Conservation (phyloP, 768 basidiomycete genomes). For the Austroboletus festivus region DNA sequence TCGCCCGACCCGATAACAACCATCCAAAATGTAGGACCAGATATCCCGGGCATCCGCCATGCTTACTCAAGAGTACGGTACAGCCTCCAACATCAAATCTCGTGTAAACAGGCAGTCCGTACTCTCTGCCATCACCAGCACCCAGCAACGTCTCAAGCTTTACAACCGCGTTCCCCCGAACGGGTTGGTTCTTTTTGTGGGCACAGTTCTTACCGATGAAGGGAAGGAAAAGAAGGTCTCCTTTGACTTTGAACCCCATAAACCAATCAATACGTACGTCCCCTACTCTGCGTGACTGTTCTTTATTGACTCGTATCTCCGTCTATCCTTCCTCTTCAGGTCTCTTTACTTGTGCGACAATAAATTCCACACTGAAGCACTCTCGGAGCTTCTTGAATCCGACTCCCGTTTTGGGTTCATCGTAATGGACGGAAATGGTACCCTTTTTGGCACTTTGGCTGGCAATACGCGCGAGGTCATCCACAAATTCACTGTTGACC, state of each 20-base stretch:
- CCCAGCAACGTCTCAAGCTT: slow-evolving; percentile 94
- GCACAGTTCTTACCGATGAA: slow-evolving; percentile 96
- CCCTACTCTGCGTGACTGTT: background rate
- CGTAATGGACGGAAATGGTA: slow-evolving; percentile 99
- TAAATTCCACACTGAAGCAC: slow-evolving; percentile 98
- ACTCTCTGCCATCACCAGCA: slow-evolving; percentile 95
- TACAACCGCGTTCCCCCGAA: slow-evolving; percentile 97
- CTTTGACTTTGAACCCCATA: slow-evolving; percentile 98
- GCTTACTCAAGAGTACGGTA: slow-evolving; percentile 98
- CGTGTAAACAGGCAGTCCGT: slow-evolving; percentile 98
- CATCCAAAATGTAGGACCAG: slow-evolving; percentile 65
- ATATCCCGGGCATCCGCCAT: slow-evolving; percentile 91
- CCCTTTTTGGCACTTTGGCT: slow-evolving; percentile 91
- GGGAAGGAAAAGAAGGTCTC: slow-evolving; percentile 99
- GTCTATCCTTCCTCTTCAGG: slow-evolving; percentile 37
- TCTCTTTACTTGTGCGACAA: slow-evolving; percentile 99
- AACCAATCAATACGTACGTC: slow-evolving; percentile 95
- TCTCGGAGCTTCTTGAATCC: slow-evolving; percentile 93
- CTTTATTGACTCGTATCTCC: background rate
- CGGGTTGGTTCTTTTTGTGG: slow-evolving; percentile 95
- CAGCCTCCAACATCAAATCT: slow-evolving; percentile 99
- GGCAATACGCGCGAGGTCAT: slow-evolving; percentile 97
- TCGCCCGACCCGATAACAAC: background rate
- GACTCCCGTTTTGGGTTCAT: slow-evolving; percentile 99
- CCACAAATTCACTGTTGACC: slow-evolving; percentile 98